phyloP scores from a whole-genome alignment of 169 alveolate genomes.

The Ichthyophthirius multifiliis region DNA sequence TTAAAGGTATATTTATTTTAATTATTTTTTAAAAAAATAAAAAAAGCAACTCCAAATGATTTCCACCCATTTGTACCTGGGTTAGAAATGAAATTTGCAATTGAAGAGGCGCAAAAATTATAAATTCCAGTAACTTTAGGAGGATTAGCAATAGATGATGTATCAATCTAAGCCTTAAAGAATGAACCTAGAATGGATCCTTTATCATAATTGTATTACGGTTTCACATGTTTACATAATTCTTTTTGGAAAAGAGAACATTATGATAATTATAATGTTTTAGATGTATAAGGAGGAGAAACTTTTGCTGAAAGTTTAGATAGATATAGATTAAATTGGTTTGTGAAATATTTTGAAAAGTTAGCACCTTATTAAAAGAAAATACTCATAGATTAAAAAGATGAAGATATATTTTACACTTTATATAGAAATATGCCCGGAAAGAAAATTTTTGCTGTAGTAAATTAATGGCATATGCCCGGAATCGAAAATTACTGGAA shows the following conservation, averaged over 20 bases:
- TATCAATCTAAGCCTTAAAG: conserved; percentile 42
- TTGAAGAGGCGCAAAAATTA: conserved; percentile 56
- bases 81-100: conserved; percentile 62
- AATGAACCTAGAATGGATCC: conserved; percentile 64
- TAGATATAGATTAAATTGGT: conserved; percentile 55
- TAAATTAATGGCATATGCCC: conserved; percentile 72
- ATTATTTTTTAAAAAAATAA: neutral
- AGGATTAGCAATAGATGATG: conserved; percentile 57
- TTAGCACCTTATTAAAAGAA: conserved; percentile 60
- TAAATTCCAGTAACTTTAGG: conserved; percentile 55
- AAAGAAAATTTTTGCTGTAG: conserved; percentile 67
- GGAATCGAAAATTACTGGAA: conserved; percentile 73
- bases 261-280: conserved; percentile 3
- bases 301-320: conserved; percentile 41
- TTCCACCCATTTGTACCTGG: conserved; percentile 68
- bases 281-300: conserved; percentile 37
- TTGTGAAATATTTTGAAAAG: conserved; percentile 44
- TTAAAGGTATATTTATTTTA: neutral
- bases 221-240: neutral
- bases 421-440: conserved; percentile 49
- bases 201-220: neutral
- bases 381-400: conserved; percentile 60
- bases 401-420: conserved; percentile 51
- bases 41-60: conserved; percentile 38
- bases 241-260: conserved; percentile 36